Percentiles rank a stretch among this genome's conserved stretches.
Conservation (phyloP, 2,329 filamentous ascomycete species). For the Akanthomyces lecanii region DNA sequence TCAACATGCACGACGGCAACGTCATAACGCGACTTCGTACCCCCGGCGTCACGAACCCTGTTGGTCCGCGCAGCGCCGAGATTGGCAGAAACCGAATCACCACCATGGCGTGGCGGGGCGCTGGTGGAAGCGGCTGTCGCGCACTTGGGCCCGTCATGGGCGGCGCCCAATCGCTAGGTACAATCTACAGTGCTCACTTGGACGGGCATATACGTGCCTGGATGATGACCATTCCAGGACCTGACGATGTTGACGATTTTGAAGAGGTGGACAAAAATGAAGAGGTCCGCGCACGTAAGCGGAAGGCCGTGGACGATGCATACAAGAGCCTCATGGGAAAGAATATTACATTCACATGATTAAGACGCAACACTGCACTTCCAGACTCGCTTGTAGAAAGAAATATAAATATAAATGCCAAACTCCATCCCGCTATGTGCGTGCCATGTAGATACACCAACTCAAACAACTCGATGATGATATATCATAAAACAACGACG, state of each 20-base stretch:
- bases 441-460: not conserved
- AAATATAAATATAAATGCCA: not conserved
- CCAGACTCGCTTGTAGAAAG: not conserved
- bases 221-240: conserved; percentile 57
- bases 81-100: conserved; percentile 66
- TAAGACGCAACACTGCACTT: too few relatives aligned
- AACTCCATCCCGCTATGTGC: conserved; percentile 4
- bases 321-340: conserved; percentile 71
- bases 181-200: conserved; percentile 73
- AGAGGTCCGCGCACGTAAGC: conserved; percentile 56
- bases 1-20: conserved; percentile 73
- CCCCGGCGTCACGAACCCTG: conserved; percentile 50
- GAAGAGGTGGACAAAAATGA: conserved; percentile 40
- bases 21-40: conserved; percentile 67
- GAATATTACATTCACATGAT: conserved; percentile 59
- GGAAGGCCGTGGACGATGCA: conserved; percentile 74
- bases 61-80: conserved; percentile 40
- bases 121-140: conserved; percentile 52
- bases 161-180: conserved; percentile 47
- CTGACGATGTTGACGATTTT: conserved; percentile 45
- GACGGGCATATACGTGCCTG: conserved; percentile 82
- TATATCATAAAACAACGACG: conserved; percentile 61
- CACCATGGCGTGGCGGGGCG: conserved; percentile 65
- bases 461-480: not conserved
- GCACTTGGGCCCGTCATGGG: conserved; percentile 58